Conservation (phyloP, 2,329 filamentous ascomycete genomes). For the Coniochaeta sp. region DNA sequence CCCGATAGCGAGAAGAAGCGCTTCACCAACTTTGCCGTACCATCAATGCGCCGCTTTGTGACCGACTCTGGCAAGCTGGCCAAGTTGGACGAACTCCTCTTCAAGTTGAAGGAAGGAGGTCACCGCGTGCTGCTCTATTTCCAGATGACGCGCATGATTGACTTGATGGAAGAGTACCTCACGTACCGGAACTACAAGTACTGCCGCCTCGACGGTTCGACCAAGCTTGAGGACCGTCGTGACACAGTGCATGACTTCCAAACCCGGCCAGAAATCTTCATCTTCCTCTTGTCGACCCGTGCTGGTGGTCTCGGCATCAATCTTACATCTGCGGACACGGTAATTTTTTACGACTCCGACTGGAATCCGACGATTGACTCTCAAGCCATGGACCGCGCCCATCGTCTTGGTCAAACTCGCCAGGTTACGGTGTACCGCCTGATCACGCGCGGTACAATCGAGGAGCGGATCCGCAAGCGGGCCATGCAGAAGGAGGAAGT, state of each 20-base stretch:
- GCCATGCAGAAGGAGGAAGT: constrained; percentile 98
- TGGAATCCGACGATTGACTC: constrained; percentile 99
- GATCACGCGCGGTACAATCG: constrained; percentile 93
- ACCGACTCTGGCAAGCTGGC: constrained; percentile 96
- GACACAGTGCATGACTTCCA: constrained; percentile 98
- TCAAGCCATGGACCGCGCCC: constrained; percentile 97
- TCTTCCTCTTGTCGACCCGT: constrained; percentile 92
- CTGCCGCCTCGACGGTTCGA: constrained; percentile 91
- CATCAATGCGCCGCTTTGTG: constrained; percentile 95
- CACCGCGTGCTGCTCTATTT: constrained; percentile 97
- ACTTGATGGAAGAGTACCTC: constrained; percentile 97
- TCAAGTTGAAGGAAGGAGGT: constrained; percentile 82
- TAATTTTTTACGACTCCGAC: constrained; percentile 99
- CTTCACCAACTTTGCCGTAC: constrained; percentile 86
- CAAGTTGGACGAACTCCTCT: constrained; percentile 79
- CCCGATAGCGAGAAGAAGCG: constrained; percentile 76
- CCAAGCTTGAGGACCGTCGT: constrained; percentile 91
- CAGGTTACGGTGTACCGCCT: constrained; percentile 97
- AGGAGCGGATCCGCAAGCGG: constrained; percentile 95
- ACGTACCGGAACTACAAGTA: constrained; percentile 99
- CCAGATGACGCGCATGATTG: constrained; percentile 99
- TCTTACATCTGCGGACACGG: constrained; percentile 89
- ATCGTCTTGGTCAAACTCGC: constrained; percentile 90
- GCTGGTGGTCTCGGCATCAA: constrained; percentile 98
- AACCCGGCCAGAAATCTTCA: constrained; percentile 87